phyloP scores from a whole-genome alignment of 1,284 basidiomycete genomes.

The Rhodotorula sp. region DNA sequence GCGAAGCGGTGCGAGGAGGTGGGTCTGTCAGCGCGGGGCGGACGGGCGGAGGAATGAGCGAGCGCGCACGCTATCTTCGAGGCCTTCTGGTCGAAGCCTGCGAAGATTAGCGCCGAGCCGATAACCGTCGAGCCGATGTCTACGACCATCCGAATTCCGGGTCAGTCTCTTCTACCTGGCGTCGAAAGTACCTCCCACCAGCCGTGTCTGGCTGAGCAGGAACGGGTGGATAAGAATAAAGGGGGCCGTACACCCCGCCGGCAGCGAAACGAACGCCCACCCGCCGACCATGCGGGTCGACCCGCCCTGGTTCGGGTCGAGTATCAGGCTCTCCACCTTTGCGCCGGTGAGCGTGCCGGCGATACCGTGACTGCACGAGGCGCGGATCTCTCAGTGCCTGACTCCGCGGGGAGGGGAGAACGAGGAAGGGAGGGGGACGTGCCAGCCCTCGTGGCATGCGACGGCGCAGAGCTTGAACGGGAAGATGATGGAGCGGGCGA shows the following conservation, averaged over 20 bases:
- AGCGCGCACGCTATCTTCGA: constrained; percentile 26
- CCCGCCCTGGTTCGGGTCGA: constrained; percentile 38
- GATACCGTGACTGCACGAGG: constrained; percentile 14
- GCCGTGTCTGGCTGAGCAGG: too few species aligned
- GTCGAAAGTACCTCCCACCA: too few species aligned
- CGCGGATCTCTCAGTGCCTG: neutral
- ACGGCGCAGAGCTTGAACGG: constrained; percentile 30
- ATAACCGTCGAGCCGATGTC: constrained; percentile 36
- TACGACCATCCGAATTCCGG: neutral
- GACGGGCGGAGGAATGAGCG: too few species aligned
- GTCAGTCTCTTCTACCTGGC: too few species aligned
- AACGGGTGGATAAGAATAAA: neutral
- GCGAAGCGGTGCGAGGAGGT: too few species aligned
- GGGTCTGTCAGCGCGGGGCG: neutral
- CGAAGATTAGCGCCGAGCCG: constrained; percentile 30
- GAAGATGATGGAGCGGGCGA: constrained; percentile 24
- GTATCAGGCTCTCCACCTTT: constrained; percentile 16
- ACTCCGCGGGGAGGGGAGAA: too few species aligned
- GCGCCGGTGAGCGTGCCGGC: constrained; percentile 18
- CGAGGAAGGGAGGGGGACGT: neutral
- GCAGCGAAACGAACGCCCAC: constrained; percentile 13
- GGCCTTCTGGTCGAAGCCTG: constrained; percentile 31
- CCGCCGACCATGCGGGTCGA: constrained; percentile 25
- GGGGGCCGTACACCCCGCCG: constrained; percentile 22
- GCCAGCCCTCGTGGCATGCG: constrained; percentile 3